These are phyloP conservation scores for Oryza brachyantha DNA, from an alignment of 176 grass and related monocot genomes.

Conservation along the genomic window DNA sequence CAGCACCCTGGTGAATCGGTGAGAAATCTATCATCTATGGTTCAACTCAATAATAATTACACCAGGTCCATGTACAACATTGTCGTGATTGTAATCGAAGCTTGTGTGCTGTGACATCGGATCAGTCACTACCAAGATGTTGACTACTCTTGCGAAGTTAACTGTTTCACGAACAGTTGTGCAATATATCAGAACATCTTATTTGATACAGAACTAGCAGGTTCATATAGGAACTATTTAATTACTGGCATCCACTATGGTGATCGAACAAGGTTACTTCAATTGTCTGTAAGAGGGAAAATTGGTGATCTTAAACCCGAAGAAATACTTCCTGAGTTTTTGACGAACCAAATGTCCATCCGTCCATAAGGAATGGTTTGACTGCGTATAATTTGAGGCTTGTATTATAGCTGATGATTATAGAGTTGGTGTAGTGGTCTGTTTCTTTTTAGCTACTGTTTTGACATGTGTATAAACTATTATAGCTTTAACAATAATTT, in stretches of 20 bases:
- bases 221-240: neutral
- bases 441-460: neutral
- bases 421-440: neutral
- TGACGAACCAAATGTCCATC: neutral
- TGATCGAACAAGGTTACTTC: neutral
- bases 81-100: slow-evolving; percentile 47
- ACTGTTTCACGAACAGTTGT: neutral
- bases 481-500: neutral
- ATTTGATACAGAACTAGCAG: neutral
- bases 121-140: slow-evolving; percentile 69
- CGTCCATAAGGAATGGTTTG: slow-evolving; percentile 8
- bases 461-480: neutral
- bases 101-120: slow-evolving; percentile 37
- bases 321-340: neutral
- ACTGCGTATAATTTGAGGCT: slow-evolving; percentile 1
- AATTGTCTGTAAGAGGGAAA: neutral
- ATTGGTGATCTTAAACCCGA: neutral
- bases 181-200: neutral
- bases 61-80: slow-evolving; percentile 44
- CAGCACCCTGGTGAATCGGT: slow-evolving; percentile 2
- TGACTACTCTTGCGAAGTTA: slow-evolving; percentile 33
- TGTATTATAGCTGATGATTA: neutral
- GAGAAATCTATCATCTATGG: slow-evolving; percentile 33
- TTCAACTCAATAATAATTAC: slow-evolving; percentile 30
- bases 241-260: neutral